Percentiles rank a stretch among this genome's conserved stretches.
phyloP scores from a whole-genome alignment of 208 protist genomes.

The Giardia muris region DNA sequence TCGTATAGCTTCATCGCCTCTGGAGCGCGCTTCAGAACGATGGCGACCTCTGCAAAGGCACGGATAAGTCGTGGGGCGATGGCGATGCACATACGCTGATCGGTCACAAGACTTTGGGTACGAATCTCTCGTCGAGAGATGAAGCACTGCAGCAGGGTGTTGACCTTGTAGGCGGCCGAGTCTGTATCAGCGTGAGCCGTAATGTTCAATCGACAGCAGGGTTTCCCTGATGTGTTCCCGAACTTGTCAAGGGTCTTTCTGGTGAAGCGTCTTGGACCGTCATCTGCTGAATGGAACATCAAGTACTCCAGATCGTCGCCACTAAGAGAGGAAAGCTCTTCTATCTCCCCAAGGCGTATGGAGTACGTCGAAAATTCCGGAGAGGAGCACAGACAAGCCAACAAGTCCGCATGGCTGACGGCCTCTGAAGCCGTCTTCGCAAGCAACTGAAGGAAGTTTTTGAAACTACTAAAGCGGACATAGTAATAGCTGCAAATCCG shows the following conservation, averaged over 20 bases:
- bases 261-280: not conserved
- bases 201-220: not conserved
- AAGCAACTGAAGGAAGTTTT: not conserved
- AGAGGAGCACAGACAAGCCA: not conserved
- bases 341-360: not conserved
- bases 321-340: not conserved
- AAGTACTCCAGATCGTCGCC: not conserved
- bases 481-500: slow-evolving; percentile 3
- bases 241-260: not conserved
- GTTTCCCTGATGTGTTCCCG: not conserved
- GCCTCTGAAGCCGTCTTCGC: not conserved
- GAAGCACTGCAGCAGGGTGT: not conserved
- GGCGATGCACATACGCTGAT: not conserved
- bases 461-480: not conserved
- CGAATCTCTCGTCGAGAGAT: not conserved
- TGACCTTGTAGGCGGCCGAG: not conserved
- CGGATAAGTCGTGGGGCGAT: not conserved
- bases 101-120: not conserved
- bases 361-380: not conserved
- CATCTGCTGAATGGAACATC: not conserved
- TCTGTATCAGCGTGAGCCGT: not conserved
- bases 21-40: not conserved
- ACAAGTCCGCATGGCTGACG: not conserved
- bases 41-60: not conserved
- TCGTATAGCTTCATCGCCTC: slow-evolving; percentile 23